phyloP scores from a whole-genome alignment of 140 eudicot species.

The Bidens hawaiensis region DNA sequence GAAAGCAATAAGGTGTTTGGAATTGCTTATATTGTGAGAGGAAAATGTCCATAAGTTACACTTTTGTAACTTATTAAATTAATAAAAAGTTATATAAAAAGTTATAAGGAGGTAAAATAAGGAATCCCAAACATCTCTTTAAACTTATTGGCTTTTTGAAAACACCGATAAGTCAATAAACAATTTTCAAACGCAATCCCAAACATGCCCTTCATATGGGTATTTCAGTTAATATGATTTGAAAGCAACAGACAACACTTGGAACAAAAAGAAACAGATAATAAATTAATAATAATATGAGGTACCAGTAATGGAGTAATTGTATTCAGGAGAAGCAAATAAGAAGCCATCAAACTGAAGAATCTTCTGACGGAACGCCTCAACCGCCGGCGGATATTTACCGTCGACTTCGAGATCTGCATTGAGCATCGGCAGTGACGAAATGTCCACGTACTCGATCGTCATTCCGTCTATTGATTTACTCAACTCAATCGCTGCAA shows the following conservation, averaged over 20 bases:
- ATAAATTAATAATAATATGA: no score
- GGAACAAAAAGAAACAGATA: neutral
- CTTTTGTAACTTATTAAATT: no score
- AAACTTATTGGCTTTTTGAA: no score
- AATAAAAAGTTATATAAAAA: no score
- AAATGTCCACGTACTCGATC: slow-evolving; percentile 66
- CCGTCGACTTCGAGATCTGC: slow-evolving; percentile 85
- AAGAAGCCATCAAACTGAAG: slow-evolving; percentile 60
- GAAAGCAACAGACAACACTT: neutral
- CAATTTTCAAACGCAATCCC: no score
- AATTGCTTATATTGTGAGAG: no score
- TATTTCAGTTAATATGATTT: neutral
- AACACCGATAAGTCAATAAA: no score
- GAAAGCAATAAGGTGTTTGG: no score
- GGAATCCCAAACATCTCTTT: no score
- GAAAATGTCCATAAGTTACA: no score
- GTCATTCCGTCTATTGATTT: slow-evolving; percentile 50
- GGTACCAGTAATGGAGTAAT: slow-evolving; percentile 86
- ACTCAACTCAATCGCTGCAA: slow-evolving; percentile 57
- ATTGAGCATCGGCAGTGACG: slow-evolving; percentile 72
- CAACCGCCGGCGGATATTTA: slow-evolving; percentile 60
- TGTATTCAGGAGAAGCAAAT: slow-evolving; percentile 91
- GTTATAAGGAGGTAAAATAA: no score
- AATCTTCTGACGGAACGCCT: slow-evolving; percentile 75
- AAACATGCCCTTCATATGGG: no score